Evolutionary conservation across 2,329 filamentous ascomycete species (phyloP).

Genomic region (Aspergillus sp.): DNA sequence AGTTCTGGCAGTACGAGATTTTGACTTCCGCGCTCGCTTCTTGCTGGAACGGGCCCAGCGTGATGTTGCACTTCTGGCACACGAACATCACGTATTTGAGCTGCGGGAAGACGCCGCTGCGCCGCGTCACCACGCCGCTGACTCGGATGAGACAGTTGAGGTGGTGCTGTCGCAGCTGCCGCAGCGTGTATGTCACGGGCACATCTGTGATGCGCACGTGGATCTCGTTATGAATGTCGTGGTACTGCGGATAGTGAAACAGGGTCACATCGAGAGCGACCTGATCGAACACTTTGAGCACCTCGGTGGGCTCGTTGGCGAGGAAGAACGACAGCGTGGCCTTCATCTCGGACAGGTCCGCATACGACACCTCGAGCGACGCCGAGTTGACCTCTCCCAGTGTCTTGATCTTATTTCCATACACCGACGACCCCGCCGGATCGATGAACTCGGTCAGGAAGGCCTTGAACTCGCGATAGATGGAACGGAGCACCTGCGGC

Average conservation of each 20-base stretch:
- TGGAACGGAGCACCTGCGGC: conserved; percentile 80
- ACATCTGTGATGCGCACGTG: conserved; percentile 95
- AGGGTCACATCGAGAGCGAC: conserved; percentile 95
- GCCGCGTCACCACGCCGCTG: conserved; percentile 86
- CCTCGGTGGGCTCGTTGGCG: conserved; percentile 89
- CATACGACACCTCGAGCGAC: conserved; percentile 90
- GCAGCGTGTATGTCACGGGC: conserved; percentile 88
- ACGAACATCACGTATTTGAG: conserved; percentile 98
- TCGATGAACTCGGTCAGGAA: conserved; percentile 96
- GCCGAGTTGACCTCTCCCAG: conserved; percentile 97
- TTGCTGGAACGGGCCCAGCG: conserved; percentile 91
- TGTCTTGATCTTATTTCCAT: conserved; percentile 85
- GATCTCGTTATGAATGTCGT: conserved; percentile 94
- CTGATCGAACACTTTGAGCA: conserved; percentile 91
- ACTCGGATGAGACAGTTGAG: conserved; percentile 93
- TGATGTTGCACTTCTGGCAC: conserved; percentile 85
- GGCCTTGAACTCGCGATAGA: conserved; percentile 93
- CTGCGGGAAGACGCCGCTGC: conserved; percentile 93
- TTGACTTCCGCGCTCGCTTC: conserved; percentile 95
- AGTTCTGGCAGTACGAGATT: conserved; percentile 92
- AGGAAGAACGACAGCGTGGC: conserved; percentile 93
- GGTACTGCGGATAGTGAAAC: conserved; percentile 94
- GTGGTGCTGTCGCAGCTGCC: conserved; percentile 88
- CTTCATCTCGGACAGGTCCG: conserved; percentile 81
- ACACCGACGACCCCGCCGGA: conserved; percentile 79